Base-by-base conservation (phyloP, 495 filamentous ascomycete species). In the Barbatosphaeria neglecta region DNA sequence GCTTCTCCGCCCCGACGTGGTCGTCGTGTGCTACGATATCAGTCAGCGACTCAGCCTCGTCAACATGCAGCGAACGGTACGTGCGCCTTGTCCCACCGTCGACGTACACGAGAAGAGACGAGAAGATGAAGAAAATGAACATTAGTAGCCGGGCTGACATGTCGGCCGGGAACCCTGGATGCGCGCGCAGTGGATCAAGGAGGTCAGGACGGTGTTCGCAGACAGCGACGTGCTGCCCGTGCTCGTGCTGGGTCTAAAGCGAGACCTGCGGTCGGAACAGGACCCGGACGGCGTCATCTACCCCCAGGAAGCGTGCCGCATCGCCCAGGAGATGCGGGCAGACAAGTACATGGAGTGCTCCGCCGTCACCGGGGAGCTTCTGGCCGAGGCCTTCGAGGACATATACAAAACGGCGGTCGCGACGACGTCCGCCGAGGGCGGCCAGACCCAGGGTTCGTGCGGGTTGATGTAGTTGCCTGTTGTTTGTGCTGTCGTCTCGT, bases 341-440 rank as follows among this genome's bases (percentile, higher is more conserved):
- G 89, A 95, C 73, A 76, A 78, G 37, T 95, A 95, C 65, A 84
- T 87, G 41, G 89, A 95, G 57, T 95, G 89, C 61, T 92, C 86
- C 15, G 87, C 88, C 25, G 62, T 83, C 20, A 93, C 86, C n/a
- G 88, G 89, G 3, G 87, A 95, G 64, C 64, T 88, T 45, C 64
- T 88, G 46, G 60, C 68, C 47, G 75, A 84, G 60, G 80, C 77
- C 0, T 85, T 85, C 55, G 83, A 88, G 56, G 85, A 90, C 63
- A 71, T 90, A n/a, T 83, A 81, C 44, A 70, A 64, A 47, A 77
- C 82, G n/a, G 85, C 83, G 3, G 73, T 73, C 11, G 75, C 78
- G 66, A 80, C 77, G 15, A 78, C 66, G 1, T 78, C 61, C 33
- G 35, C 44, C 3, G 60, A 59, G 22, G 67, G 67, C 13, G 69